These are phyloP conservation scores for Vinca major DNA, from an alignment of 305 asterid genomes.

Conservation along the genomic window DNA sequence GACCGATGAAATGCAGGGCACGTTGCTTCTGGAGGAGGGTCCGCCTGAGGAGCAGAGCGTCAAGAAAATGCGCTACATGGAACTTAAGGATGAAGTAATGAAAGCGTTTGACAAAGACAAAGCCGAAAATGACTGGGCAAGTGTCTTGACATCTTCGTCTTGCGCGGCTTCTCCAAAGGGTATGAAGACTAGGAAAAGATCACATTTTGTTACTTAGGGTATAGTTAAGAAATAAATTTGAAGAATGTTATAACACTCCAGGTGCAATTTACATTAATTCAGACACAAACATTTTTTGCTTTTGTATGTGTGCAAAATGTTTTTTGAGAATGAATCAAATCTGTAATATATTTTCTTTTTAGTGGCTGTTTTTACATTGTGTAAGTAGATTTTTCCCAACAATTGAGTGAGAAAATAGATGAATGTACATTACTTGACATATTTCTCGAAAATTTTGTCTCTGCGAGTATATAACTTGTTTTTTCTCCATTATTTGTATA, in stretches of 20 bases:
- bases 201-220: background rate
- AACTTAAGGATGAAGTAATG: slow-evolving; percentile 62
- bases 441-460: too few relatives aligned
- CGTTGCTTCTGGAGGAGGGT: slow-evolving; percentile 52
- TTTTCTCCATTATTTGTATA: too few relatives aligned
- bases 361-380: background rate
- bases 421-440: background rate
- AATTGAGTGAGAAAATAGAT: background rate
- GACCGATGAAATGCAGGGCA: slow-evolving; percentile 42
- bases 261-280: background rate
- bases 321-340: background rate
- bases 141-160: slow-evolving; percentile 42
- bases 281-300: background rate
- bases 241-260: background rate
- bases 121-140: slow-evolving; percentile 41
- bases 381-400: background rate
- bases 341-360: background rate
- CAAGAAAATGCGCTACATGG: slow-evolving; percentile 57
- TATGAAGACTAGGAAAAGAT: slow-evolving; percentile 30
- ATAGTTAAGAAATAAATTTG: background rate
- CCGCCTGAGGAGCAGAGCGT: slow-evolving; percentile 50
- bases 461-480: too few relatives aligned
- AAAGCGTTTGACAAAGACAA: slow-evolving; percentile 76
- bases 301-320: background rate
- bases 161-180: slow-evolving; percentile 42